Evolutionary conservation across 2,329 filamentous ascomycete genomes (phyloP), one percentile per base, ranked within the genome.

Genomic region (Venturia carpophila): DNA sequence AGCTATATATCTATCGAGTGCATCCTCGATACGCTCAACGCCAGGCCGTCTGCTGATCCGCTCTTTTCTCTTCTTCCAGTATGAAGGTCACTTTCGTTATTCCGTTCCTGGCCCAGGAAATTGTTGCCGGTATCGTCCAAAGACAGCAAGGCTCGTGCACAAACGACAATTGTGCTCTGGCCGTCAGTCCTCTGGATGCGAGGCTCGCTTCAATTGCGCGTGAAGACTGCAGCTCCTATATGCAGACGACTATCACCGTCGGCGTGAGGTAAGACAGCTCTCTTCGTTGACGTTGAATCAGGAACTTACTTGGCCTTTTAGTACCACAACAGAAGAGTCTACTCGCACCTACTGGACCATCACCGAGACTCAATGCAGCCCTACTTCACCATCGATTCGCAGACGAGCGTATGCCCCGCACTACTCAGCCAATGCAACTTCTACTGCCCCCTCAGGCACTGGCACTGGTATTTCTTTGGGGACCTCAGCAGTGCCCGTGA

Each of bases 31-130:
- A 24, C 30, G 27, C 19, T 39, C 24, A 27, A 15, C 39, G 17
- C n/a, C 60, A 42, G 39, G 21, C 37, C 60, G 24, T 43, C 17
- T 42, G 24, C 42, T 13, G 43, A 42, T 61, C 39, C 60, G 37
- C 60, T 61, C 60, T 41, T 61, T 61, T 45, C 10, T 11, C 9
- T 27, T 42, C 21, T 61, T 42, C n/a, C 60, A 45, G 43, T 15
- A 61, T 61, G 60, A 61, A 61, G 60, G n/a, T 34, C 21, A 42
- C 42, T 61, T 45, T 61, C 42, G 60, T 45, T 61, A 27, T 61
- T 5, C 30, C 60, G 13, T 27, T 61, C 37, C 42, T 61, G 37
- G 39, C 15, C n/a, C 37, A 61, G 37, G 19, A n/a, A 19, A 45
- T 61, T 7, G 60, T n/a, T 43, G 60, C 60, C 43, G 60, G 60